Percentiles rank a stretch among this genome's conserved stretches.
These are phyloP conservation scores for Cercospora brassicicola DNA, from an alignment of 2,329 filamentous ascomycete species.

Conservation along the genomic window DNA sequence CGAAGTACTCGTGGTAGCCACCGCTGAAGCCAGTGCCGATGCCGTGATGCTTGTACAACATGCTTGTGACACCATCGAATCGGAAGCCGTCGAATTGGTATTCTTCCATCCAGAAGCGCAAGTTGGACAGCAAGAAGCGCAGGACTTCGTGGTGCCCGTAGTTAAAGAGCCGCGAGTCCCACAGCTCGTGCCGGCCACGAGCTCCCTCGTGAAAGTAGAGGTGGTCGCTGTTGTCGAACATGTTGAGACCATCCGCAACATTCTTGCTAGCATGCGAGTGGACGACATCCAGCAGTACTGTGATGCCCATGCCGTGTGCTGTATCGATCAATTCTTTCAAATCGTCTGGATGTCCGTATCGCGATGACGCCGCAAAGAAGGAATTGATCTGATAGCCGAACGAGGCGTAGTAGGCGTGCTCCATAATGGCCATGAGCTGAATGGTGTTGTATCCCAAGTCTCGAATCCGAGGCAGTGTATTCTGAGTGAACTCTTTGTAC, in stretches of 20 bases:
- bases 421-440: constrained; percentile 98
- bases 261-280: constrained; percentile 99
- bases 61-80: constrained; percentile 97
- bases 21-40: constrained; percentile 98
- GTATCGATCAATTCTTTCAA: constrained; percentile 96
- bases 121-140: constrained; percentile 91
- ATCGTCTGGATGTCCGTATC: constrained; percentile 90
- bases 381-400: constrained; percentile 99
- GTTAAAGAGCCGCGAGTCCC: constrained; percentile 97
- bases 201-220: constrained; percentile 89
- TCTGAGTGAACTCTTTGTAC: constrained; percentile 95
- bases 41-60: constrained; percentile 94
- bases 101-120: constrained; percentile 99
- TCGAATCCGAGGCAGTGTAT: constrained; percentile 88
- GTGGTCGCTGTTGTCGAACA: constrained; percentile 93
- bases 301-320: constrained; percentile 85
- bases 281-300: constrained; percentile 90
- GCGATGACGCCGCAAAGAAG: constrained; percentile 96
- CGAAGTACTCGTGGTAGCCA: constrained; percentile 98
- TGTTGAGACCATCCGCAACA: constrained; percentile 88
- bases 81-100: constrained; percentile 96
- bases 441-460: constrained; percentile 93
- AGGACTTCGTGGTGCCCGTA: constrained; percentile 93
- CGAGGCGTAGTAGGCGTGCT: constrained; percentile 98
- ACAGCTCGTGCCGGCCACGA: constrained; percentile 85